Evolutionary conservation across 2,329 filamentous ascomycete genomes (phyloP).

Genomic region (Aspergillus fischeri): DNA sequence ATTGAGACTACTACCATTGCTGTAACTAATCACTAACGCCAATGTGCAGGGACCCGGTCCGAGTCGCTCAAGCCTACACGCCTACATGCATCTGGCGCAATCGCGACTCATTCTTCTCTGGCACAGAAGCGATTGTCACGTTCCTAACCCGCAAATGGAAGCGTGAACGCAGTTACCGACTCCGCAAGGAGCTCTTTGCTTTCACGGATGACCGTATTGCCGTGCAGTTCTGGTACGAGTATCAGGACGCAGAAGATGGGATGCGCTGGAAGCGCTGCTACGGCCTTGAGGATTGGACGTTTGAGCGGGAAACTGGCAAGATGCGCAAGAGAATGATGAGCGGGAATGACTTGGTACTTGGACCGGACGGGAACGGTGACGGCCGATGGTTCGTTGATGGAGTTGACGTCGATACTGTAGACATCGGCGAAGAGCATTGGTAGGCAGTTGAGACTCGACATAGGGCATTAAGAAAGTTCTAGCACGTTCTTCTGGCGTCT

Average conservation of each 20-base stretch:
- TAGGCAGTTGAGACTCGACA: constrained; percentile 5
- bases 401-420: constrained; percentile 37
- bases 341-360: constrained; percentile 44
- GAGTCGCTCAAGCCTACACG: constrained; percentile 70
- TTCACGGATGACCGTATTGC: constrained; percentile 73
- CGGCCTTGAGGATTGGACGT: constrained; percentile 58
- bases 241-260: constrained; percentile 60
- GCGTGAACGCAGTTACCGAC: constrained; percentile 64
- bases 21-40: neutral
- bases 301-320: constrained; percentile 40
- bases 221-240: constrained; percentile 91
- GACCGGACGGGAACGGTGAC: constrained; percentile 37
- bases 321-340: constrained; percentile 48
- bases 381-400: constrained; percentile 45
- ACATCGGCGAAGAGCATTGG: constrained; percentile 35
- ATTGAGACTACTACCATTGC: neutral
- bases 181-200: constrained; percentile 80
- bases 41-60: constrained; percentile 56
- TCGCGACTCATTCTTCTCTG: constrained; percentile 63
- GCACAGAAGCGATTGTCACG: constrained; percentile 62
- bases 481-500: neutral
- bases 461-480: neutral
- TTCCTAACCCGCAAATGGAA: constrained; percentile 73
- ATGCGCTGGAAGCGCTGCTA: constrained; percentile 81
- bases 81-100: constrained; percentile 77